Evolutionary conservation across 352 stramenopile genomes (phyloP).

Genomic region (Phytophthora meadii): DNA sequence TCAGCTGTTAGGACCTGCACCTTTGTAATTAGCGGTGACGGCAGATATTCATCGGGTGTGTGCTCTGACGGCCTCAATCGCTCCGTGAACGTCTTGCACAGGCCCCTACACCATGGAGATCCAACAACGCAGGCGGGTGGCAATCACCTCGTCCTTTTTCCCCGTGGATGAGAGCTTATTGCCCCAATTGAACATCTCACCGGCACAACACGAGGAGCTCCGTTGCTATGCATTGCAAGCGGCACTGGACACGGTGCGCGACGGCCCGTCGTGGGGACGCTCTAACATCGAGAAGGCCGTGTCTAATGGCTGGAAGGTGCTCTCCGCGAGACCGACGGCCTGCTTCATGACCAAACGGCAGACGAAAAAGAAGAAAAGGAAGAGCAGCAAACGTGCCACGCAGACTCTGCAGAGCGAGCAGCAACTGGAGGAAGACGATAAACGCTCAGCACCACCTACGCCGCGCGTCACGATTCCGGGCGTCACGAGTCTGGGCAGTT

Average conservation of each 20-base stretch:
- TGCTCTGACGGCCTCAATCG: neutral
- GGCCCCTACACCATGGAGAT: constrained; percentile 31
- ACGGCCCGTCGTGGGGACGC: constrained; percentile 70
- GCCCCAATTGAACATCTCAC: constrained; percentile 56
- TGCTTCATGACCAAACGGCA: constrained; percentile 70
- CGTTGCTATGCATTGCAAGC: constrained; percentile 62
- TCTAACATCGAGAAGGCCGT: constrained; percentile 59
- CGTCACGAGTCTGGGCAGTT: constrained; percentile 33
- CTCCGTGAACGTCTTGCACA: neutral
- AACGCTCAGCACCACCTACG: constrained; percentile 22
- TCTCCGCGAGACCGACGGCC: constrained; percentile 44
- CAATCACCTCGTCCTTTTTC: constrained; percentile 56
- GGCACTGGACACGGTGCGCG: constrained; percentile 54
- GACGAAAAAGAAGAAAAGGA: constrained; percentile 40
- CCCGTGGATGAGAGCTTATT: constrained; percentile 59
- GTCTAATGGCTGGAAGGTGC: constrained; percentile 63
- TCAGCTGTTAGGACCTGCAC: neutral
- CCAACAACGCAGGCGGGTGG: constrained; percentile 41
- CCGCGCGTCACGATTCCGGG: constrained; percentile 28
- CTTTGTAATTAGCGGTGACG: constrained; percentile 11
- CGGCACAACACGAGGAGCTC: constrained; percentile 68
- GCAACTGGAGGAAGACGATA: constrained; percentile 27
- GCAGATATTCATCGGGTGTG: constrained; percentile 13
- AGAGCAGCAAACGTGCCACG: constrained; percentile 14
- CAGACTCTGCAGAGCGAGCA: constrained; percentile 3